Evolutionary conservation across 2,329 filamentous ascomycete genomes (phyloP), one percentile per base, ranked within the genome.

Genomic region (Rhynchosporium agropyri): DNA sequence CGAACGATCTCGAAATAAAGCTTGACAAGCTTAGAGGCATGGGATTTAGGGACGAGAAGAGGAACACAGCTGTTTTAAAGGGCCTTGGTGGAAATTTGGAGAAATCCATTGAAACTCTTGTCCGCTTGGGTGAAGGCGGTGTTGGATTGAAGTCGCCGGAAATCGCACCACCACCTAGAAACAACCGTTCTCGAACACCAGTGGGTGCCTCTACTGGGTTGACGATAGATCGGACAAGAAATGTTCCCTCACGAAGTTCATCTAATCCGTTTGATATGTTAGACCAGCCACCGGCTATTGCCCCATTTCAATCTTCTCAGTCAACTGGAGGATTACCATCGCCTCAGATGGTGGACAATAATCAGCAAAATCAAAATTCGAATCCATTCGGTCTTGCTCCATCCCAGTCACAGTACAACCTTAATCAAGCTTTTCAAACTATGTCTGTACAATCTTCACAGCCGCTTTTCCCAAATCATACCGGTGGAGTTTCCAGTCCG

Each of bases 1-100:
- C 53, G 6, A 81, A 89, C 68, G 86, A 87, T 63, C 82, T 88
- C 60, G 91, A 96, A 49, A 81, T 83, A 56, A 98, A 98, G 75
- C 77, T 98, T 74, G 80, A 81, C 3, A 87, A 86, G 58, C 78
- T 99, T 62, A 85, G 87, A 61, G 92, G 97, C 62, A 96, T 98
- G 92, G 95, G 95, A 0, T 99, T 99, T 71, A 80, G 79, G 3
- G 92, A 99, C 73, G 87, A 89, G 48, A 90, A 89, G 70, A 86
- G 90, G 63, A 98, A 97, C 72, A 82, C 86, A 4, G 86, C 89
- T 58, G 87, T 97, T 31, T 79, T 99, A 20, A 93, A 92, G 74
- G 89, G 90, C 3, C 83, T 96, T 36, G 88, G 89, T 72, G 93
- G 94, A 3, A 93, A 95, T 72, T 74, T 99, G 63, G 92, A 97